phyloP scores from a whole-genome alignment of 805 yeast species.

The Monosporozyma yasuniensis region DNA sequence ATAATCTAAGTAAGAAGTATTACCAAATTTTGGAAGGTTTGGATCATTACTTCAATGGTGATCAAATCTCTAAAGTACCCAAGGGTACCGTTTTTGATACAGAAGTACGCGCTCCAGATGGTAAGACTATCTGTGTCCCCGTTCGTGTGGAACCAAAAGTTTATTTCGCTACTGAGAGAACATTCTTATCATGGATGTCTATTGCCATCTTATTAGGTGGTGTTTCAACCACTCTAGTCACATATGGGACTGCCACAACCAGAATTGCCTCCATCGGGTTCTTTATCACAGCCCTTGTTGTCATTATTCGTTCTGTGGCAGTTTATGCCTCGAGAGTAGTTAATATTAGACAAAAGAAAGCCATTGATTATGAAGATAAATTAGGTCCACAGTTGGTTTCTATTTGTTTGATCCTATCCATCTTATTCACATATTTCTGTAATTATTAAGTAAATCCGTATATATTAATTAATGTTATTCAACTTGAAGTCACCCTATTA shows the following conservation, averaged over 20 bases:
- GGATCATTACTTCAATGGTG: conserved; percentile 44
- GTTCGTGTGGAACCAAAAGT: conserved; percentile 97
- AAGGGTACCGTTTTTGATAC: conserved; percentile 55
- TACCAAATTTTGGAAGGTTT: conserved; percentile 16
- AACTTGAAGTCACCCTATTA: too few species aligned
- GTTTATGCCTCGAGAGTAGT: conserved; percentile 75
- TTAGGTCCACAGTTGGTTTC: conserved; percentile 84
- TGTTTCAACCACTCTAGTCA: conserved; percentile 76
- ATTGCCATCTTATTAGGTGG: conserved; percentile 83
- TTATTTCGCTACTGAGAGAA: conserved; percentile 96
- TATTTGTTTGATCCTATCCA: conserved; percentile 59
- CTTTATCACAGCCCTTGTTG: conserved; percentile 66
- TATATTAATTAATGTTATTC: not conserved
- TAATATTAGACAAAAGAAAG: conserved; percentile 73
- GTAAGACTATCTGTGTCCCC: conserved; percentile 84
- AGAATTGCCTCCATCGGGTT: conserved; percentile 81
- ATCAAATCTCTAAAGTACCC: conserved; percentile 46
- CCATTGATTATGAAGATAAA: conserved; percentile 78
- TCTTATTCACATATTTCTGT: conserved; percentile 50
- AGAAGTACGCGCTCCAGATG: conserved; percentile 66
- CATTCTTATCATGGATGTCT: conserved; percentile 88
- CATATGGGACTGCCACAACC: conserved; percentile 71
- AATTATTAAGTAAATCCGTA: conserved; percentile 6
- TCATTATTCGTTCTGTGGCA: conserved; percentile 62
- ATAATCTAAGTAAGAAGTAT: conserved; percentile 15